Conservation (phyloP, 495 filamentous ascomycete species). For the Evansstolkia leycettana region DNA sequence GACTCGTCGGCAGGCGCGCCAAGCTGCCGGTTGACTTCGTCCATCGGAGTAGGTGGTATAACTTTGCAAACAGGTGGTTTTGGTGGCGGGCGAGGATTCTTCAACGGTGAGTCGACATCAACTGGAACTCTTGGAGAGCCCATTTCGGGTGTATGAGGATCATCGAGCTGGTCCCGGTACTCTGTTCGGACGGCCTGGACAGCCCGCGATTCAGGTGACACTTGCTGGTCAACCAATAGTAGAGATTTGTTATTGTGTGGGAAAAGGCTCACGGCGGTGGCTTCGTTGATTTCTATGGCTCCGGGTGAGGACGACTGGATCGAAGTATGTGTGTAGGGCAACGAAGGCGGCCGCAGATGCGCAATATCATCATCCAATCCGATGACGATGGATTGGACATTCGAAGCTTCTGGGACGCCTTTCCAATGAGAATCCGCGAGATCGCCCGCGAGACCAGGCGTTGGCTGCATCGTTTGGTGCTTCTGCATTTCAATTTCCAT, state of each 20-base stretch:
- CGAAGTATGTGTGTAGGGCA: slow-evolving; percentile 33
- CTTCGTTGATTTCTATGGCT: slow-evolving; percentile 52
- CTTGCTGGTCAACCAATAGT: slow-evolving; percentile 61
- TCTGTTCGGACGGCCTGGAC: slow-evolving; percentile 12
- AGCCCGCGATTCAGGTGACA: slow-evolving; percentile 16
- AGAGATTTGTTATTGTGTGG: slow-evolving; percentile 80
- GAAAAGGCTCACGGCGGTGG: slow-evolving; percentile 69
- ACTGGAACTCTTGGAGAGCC: slow-evolving; percentile 29
- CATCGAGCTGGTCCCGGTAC: slow-evolving; percentile 6
- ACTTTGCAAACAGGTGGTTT: slow-evolving; percentile 59
- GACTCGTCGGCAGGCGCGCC: slow-evolving; percentile 22
- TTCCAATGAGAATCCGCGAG: slow-evolving; percentile 1
- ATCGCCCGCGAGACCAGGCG: slow-evolving; percentile 3
- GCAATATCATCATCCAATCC: slow-evolving; percentile 20
- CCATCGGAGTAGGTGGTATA: slow-evolving; percentile 59
- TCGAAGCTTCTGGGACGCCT: slow-evolving; percentile 8
- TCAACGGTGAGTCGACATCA: slow-evolving; percentile 53
- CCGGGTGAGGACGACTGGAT: slow-evolving; percentile 39
- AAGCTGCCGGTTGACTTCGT: slow-evolving; percentile 40
- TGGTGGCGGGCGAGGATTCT: slow-evolving; percentile 64
- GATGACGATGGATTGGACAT: slow-evolving; percentile 17
- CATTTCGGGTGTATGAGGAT: slow-evolving; percentile 24
- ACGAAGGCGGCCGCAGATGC: slow-evolving; percentile 30
- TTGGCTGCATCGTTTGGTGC: slow-evolving; percentile 11
- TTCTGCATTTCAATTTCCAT: slow-evolving; percentile 23